These are phyloP conservation scores for Scytalidium lignicola DNA, from an alignment of 2,329 filamentous ascomycete species.

Conservation along the genomic window DNA sequence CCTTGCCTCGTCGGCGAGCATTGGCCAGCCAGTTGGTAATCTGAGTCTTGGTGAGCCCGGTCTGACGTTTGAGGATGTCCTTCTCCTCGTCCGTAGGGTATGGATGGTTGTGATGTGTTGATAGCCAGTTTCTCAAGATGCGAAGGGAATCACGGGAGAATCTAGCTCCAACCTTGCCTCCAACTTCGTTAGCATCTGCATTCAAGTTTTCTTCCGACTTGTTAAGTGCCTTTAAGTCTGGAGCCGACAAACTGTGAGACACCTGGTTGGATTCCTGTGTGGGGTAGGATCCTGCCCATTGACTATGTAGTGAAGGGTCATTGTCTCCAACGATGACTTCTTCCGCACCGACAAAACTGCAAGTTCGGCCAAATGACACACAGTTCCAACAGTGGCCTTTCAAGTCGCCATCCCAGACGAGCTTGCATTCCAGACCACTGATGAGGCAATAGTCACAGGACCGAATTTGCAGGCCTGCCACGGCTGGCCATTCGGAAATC, in stretches of 20 bases:
- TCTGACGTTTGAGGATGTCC: slow-evolving; percentile 69
- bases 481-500: not conserved
- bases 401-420: slow-evolving; percentile 8
- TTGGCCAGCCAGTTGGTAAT: slow-evolving; percentile 93
- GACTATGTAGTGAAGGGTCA: slow-evolving; percentile 39
- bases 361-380: slow-evolving; percentile 12
- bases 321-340: not conserved
- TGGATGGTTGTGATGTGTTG: slow-evolving; percentile 72
- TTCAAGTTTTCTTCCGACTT: slow-evolving; percentile 56
- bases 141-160: slow-evolving; percentile 79
- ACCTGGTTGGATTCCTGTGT: slow-evolving; percentile 1
- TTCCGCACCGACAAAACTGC: slow-evolving; percentile 10
- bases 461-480: not conserved
- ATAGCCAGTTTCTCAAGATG: slow-evolving; percentile 79
- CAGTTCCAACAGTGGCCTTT: slow-evolving; percentile 17
- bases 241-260: slow-evolving; percentile 10
- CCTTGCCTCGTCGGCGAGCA: slow-evolving; percentile 76
- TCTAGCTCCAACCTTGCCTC: slow-evolving; percentile 64
- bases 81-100: slow-evolving; percentile 89
- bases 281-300: slow-evolving; percentile 51
- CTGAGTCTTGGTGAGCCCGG: slow-evolving; percentile 75
- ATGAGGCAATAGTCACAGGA: slow-evolving; percentile 18
- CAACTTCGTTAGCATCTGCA: slow-evolving; percentile 35
- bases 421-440: slow-evolving; percentile 14
- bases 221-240: slow-evolving; percentile 15